A percentile compares a stretch with the other conserved stretches of the same genome.
These are phyloP conservation scores for Boletus rex-veris DNA, from an alignment of 768 basidiomycete genomes.

Conservation along the genomic window DNA sequence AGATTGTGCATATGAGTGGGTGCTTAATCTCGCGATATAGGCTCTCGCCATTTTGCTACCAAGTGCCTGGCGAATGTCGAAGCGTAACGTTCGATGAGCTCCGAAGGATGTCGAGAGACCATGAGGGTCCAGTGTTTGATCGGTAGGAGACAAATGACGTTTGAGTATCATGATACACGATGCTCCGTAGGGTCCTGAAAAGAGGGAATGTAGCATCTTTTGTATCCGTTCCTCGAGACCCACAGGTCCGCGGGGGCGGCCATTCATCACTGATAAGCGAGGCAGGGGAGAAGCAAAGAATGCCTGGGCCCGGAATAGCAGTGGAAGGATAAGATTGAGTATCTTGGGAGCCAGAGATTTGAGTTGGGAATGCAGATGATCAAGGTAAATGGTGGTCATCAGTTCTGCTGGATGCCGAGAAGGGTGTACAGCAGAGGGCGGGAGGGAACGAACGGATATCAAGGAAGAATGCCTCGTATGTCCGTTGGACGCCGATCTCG, in stretches of 20 bases:
- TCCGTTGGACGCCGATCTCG: slow-evolving; percentile 26
- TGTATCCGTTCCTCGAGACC: slow-evolving; percentile 54
- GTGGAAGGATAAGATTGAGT: slow-evolving; percentile 57
- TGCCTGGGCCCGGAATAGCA: slow-evolving; percentile 69
- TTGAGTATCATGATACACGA: slow-evolving; percentile 63
- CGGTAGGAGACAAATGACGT: slow-evolving; percentile 46
- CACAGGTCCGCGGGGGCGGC: slow-evolving; percentile 31
- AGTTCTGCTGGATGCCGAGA: slow-evolving; percentile 58
- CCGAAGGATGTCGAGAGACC: slow-evolving; percentile 46
- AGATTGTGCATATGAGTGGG: slow-evolving; percentile 52
- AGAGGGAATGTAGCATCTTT: slow-evolving; percentile 52
- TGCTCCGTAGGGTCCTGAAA: slow-evolving; percentile 63
- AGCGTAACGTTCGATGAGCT: slow-evolving; percentile 59
- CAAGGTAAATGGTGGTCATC: slow-evolving; percentile 59
- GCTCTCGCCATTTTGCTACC: slow-evolving; percentile 61
- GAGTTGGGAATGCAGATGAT: slow-evolving; percentile 57
- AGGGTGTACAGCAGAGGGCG: slow-evolving; percentile 29
- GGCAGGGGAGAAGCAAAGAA: slow-evolving; percentile 66
- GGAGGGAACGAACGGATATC: slow-evolving; percentile 46
- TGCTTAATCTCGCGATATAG: slow-evolving; percentile 54
- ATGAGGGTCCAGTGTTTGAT: slow-evolving; percentile 23
- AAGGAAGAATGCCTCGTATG: slow-evolving; percentile 66
- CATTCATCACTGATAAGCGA: slow-evolving; percentile 52
- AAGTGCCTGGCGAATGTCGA: slow-evolving; percentile 60
- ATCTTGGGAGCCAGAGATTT: slow-evolving; percentile 55